phyloP scores from a whole-genome alignment of 495 filamentous ascomycete genomes.

The Penicillium angulare region DNA sequence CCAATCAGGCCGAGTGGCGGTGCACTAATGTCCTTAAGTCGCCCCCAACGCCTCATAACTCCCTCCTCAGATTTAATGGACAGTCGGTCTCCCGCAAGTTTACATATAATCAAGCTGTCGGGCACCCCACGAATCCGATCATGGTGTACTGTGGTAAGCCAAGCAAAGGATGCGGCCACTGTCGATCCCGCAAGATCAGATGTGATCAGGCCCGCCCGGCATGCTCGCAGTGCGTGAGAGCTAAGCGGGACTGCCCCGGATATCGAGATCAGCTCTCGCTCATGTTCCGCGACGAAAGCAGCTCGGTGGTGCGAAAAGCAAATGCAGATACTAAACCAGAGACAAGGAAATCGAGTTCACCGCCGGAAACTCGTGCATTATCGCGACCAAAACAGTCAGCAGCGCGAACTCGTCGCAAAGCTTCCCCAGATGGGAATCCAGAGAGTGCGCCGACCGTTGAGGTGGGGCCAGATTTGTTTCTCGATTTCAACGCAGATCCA shows the following conservation, averaged over 20 bases:
- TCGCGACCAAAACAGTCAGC: conserved; percentile 10
- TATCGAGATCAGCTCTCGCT: conserved; percentile 68
- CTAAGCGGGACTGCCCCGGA: conserved; percentile 63
- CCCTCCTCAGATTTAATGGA: not conserved
- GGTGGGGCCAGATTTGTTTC: conserved; percentile 7
- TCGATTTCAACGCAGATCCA: conserved; percentile 22
- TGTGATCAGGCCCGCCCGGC: conserved; percentile 64
- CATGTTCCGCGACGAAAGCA: conserved; percentile 73
- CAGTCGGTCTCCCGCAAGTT: too few species aligned
- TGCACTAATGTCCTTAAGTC: not conserved
- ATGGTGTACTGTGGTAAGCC: conserved; percentile 80
- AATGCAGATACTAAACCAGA: conserved; percentile 33
- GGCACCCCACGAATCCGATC: too few species aligned
- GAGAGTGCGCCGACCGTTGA: conserved; percentile 1
- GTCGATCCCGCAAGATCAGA: conserved; percentile 62
- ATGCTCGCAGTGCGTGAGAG: conserved; percentile 68
- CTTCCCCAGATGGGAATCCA: conserved; percentile 21
- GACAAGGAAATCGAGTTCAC: conserved; percentile 15
- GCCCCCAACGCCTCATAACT: not conserved
- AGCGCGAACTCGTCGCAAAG: conserved; percentile 13
- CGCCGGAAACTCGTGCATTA: not conserved
- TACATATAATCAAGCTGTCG: too few species aligned
- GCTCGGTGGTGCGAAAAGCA: conserved; percentile 63
- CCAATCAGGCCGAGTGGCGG: not conserved
- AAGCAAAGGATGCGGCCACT: conserved; percentile 71